Evolutionary conservation across 2,329 filamentous ascomycete genomes (phyloP).

Genomic region (Drechslerella dactyloides): DNA sequence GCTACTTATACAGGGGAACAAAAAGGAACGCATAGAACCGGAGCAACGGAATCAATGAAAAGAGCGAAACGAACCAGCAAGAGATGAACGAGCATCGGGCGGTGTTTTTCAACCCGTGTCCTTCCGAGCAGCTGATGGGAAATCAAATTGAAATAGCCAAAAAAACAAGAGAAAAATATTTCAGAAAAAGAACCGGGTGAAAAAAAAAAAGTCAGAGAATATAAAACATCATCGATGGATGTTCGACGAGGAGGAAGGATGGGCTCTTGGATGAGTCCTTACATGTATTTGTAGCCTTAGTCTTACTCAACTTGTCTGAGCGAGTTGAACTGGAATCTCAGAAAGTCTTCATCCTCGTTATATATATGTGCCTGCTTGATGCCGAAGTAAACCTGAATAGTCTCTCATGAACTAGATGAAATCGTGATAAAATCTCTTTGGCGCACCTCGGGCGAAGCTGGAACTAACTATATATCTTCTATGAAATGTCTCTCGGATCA

Average conservation of each 20-base stretch:
- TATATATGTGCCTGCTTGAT: background rate
- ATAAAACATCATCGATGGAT: conserved; percentile 16
- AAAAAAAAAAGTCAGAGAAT: conserved; percentile 37
- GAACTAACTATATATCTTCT: no score
- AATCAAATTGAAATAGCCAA: conserved; percentile 10
- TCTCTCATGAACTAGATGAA: background rate
- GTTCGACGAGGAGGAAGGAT: conserved; percentile 23
- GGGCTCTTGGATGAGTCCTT: conserved; percentile 36
- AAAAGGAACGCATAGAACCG: conserved; percentile 14
- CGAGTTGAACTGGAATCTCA: conserved; percentile 39
- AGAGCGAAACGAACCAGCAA: background rate
- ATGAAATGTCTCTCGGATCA: no score
- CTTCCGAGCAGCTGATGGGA: conserved; percentile 14
- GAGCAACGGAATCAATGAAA: background rate
- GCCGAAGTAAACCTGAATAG: background rate
- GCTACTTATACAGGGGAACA: conserved; percentile 1
- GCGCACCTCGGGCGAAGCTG: no score
- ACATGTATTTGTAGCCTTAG: conserved; percentile 24
- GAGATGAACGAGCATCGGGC: conserved; percentile 11
- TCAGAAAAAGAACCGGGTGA: conserved; percentile 14
- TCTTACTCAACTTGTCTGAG: conserved; percentile 41
- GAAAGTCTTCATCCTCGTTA: conserved; percentile 36
- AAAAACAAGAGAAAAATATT: conserved; percentile 46
- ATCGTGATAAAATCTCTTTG: no score
- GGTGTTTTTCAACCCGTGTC: conserved; percentile 34